phyloP scores from a whole-genome alignment of 148 eudicot genomes.

The Heliamphora exappendiculata region DNA sequence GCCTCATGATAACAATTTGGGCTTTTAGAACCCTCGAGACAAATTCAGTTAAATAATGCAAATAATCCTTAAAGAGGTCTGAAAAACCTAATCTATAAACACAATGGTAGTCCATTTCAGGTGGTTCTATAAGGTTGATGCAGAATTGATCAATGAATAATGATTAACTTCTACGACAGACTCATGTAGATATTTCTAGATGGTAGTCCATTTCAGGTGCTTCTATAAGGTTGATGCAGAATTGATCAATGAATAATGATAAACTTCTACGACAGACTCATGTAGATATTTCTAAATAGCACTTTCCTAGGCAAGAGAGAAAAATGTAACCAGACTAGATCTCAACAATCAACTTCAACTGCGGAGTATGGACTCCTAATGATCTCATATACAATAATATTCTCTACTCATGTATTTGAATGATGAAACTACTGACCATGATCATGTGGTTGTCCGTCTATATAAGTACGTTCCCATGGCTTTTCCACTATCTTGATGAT shows the following conservation, averaged over 20 bases:
- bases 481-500: conserved; percentile 74
- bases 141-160: too few species aligned
- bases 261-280: too few species aligned
- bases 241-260: too few species aligned
- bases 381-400: not conserved
- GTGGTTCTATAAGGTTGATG: too few species aligned
- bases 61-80: not conserved
- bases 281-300: too few species aligned
- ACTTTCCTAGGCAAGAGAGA: not conserved
- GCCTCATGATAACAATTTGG: not conserved
- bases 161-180: too few species aligned
- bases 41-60: not conserved
- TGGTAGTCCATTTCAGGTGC: too few species aligned
- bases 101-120: not conserved
- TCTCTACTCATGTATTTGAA: not conserved
- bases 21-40: not conserved
- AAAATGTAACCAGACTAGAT: not conserved
- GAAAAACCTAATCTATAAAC: not conserved
- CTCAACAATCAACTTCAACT: not conserved
- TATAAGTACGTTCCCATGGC: conserved; percentile 75
- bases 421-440: conserved; percentile 58
- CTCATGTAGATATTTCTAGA: too few species aligned
- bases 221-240: too few species aligned
- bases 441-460: conserved; percentile 68
- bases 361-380: not conserved